Evolutionary conservation across 345 rosid species (phyloP).

Genomic region (Anacardium occidentale): DNA sequence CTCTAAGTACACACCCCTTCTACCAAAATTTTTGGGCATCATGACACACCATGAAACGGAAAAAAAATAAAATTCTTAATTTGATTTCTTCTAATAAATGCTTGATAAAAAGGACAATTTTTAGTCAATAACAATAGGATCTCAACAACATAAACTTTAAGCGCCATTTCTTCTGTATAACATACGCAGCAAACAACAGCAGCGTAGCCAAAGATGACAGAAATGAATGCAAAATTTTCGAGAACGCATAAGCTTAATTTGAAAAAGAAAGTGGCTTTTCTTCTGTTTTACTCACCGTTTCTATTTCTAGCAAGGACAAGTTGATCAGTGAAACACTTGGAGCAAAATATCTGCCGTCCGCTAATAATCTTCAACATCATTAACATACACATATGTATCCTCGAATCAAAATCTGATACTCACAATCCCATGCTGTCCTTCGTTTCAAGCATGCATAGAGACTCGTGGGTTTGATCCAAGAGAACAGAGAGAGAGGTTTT

Average conservation of each 20-base stretch:
- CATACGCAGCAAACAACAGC: neutral
- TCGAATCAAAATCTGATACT: neutral
- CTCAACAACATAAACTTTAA: too few species aligned
- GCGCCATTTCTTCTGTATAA: too few species aligned
- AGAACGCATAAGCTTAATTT: neutral
- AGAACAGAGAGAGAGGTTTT: neutral
- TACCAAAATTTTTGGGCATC: too few species aligned
- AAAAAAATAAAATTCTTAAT: neutral
- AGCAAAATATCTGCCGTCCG: neutral
- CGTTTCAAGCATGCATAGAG: too few species aligned
- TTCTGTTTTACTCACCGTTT: neutral
- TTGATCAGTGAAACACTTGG: neutral
- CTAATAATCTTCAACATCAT: conserved; percentile 18
- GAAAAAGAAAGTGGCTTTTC: neutral
- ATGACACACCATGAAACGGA: too few species aligned
- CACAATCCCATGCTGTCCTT: neutral
- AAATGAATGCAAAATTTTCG: neutral
- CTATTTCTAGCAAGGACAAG: neutral
- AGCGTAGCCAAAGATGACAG: neutral
- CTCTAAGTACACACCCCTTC: too few species aligned
- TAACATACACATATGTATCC: neutral
- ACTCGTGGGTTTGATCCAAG: too few species aligned
- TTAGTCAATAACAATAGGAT: too few species aligned
- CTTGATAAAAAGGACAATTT: neutral
- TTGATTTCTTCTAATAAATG: neutral